phyloP scores from a whole-genome alignment of 2,329 filamentous ascomycete species.

The Pseudofabraea citricarpa region DNA sequence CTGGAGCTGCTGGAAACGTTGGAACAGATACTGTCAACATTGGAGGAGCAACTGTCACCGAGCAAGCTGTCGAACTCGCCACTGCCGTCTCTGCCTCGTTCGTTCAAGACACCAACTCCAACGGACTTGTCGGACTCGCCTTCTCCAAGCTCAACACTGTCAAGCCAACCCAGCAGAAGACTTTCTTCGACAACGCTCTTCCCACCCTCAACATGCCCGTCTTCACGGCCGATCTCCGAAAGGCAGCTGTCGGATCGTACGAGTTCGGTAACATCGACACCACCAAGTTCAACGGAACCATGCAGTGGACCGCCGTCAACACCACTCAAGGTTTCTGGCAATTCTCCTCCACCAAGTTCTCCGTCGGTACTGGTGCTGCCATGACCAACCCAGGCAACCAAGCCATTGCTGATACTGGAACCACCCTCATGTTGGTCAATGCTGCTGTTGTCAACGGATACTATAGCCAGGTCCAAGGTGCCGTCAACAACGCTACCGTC shows the following conservation, averaged over 20 bases:
- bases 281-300: constrained; percentile 46
- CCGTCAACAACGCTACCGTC: constrained; percentile 28
- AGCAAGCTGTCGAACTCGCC: constrained; percentile 29
- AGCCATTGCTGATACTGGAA: constrained; percentile 40
- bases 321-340: constrained; percentile 50
- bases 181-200: constrained; percentile 30
- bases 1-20: constrained; percentile 30
- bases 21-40: constrained; percentile 30
- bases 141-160: constrained; percentile 30
- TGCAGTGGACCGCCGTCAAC: constrained; percentile 46
- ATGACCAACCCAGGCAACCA: constrained; percentile 51
- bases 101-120: constrained; percentile 32
- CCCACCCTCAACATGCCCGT: constrained; percentile 43
- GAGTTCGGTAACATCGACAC: constrained; percentile 53
- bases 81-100: constrained; percentile 29
- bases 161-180: constrained; percentile 27
- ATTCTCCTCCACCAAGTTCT: constrained; percentile 45
- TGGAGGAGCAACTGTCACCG: constrained; percentile 27
- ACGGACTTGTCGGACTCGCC: constrained; percentile 62
- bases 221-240: constrained; percentile 52
- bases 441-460: constrained; percentile 33
- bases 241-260: constrained; percentile 42
- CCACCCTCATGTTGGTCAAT: constrained; percentile 35
- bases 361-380: constrained; percentile 45
- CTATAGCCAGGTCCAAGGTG: constrained; percentile 32